Evolutionary conservation across 495 filamentous ascomycete genomes (phyloP).

Genomic region (Hypomontagnella monticulosa): DNA sequence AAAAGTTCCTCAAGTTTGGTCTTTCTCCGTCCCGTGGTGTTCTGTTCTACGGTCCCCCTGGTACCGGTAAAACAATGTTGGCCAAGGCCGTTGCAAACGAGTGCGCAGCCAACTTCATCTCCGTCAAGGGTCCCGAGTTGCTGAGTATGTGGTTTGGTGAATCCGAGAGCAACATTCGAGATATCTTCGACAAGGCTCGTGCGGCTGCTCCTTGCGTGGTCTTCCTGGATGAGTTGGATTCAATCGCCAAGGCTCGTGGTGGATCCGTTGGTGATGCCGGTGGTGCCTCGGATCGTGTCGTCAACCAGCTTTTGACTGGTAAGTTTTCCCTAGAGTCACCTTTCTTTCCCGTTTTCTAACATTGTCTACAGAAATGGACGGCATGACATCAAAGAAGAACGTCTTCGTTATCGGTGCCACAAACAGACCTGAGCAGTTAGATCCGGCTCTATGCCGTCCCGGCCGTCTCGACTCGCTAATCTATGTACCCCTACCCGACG

Average conservation of each 20-base stretch:
- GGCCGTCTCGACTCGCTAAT: constrained; percentile 98
- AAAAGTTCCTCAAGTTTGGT: constrained; percentile 99
- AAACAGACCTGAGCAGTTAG: constrained; percentile 97
- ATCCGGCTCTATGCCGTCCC: constrained; percentile 96
- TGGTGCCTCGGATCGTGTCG: constrained; percentile 98
- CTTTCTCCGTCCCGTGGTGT: constrained; percentile 98
- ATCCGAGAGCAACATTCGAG: constrained; percentile 99
- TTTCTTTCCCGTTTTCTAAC: constrained; percentile 53
- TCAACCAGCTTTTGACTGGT: constrained; percentile 99
- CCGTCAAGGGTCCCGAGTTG: constrained; percentile 96
- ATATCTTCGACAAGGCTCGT: constrained; percentile 99
- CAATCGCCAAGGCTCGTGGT: constrained; percentile 98
- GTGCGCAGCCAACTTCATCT: constrained; percentile 99
- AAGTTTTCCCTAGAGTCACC: constrained; percentile 51
- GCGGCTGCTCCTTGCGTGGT: constrained; percentile 98
- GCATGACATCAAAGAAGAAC: constrained; percentile 99
- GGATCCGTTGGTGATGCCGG: constrained; percentile 96
- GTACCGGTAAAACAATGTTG: constrained; percentile 99
- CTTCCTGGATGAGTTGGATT: constrained; percentile 98
- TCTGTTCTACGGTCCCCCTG: constrained; percentile 96
- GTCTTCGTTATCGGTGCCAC: constrained; percentile 99
- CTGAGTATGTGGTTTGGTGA: constrained; percentile 99
- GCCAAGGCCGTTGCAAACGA: constrained; percentile 99
- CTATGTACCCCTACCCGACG: constrained; percentile 95
- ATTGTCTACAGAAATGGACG: constrained; percentile 85